phyloP scores from a whole-genome alignment of 495 filamentous ascomycete species.

The Neurospora pannonica region DNA sequence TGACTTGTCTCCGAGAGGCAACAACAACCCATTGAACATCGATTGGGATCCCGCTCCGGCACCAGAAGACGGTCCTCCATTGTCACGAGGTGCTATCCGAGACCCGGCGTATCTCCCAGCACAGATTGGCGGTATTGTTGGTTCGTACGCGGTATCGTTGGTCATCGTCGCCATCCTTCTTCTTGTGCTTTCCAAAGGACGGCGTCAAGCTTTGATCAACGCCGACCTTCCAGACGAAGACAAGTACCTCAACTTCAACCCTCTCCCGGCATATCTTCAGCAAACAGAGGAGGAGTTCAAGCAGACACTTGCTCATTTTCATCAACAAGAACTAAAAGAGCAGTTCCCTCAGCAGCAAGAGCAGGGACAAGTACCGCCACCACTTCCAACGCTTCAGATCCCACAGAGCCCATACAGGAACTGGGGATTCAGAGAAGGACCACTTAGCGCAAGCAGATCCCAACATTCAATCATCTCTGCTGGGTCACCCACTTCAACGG shows the following conservation, averaged over 20 bases:
- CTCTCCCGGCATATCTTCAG: slow-evolving; percentile 25
- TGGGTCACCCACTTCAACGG: slow-evolving; percentile 36
- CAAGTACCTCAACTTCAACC: slow-evolving; percentile 12
- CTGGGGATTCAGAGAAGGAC: slow-evolving; percentile 29
- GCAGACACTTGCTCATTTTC: slow-evolving; percentile 6
- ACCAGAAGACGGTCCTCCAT: slow-evolving; percentile 47
- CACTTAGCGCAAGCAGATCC: slow-evolving; percentile 34
- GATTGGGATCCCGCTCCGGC: slow-evolving; percentile 47
- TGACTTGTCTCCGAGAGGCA: slow-evolving; percentile 25
- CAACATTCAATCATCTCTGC: slow-evolving; percentile 43
- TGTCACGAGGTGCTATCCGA: slow-evolving; percentile 43
- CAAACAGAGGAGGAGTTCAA: slow-evolving; percentile 27
- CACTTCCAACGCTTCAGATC: slow-evolving; percentile 1
- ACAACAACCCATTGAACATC: slow-evolving; percentile 38
- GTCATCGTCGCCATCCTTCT: slow-evolving; percentile 57
- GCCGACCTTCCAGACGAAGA: slow-evolving; percentile 17
- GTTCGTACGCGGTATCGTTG: slow-evolving; percentile 66
- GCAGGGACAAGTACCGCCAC: slow-evolving; percentile 8
- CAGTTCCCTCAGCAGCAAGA: slow-evolving; percentile 1
- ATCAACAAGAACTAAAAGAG: slow-evolving; percentile 1
- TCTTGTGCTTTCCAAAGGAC: slow-evolving; percentile 38
- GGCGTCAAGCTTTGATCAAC: slow-evolving; percentile 30
- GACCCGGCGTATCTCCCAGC: slow-evolving; percentile 56
- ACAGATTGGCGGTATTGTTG: slow-evolving; percentile 70
- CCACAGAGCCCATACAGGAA: slow-evolving; percentile 33